A percentile compares a stretch with the other conserved stretches of the same genome.
phyloP scores from a whole-genome alignment of 192 early-diverging fungal genomes.

The Umbelopsis isabellina region DNA sequence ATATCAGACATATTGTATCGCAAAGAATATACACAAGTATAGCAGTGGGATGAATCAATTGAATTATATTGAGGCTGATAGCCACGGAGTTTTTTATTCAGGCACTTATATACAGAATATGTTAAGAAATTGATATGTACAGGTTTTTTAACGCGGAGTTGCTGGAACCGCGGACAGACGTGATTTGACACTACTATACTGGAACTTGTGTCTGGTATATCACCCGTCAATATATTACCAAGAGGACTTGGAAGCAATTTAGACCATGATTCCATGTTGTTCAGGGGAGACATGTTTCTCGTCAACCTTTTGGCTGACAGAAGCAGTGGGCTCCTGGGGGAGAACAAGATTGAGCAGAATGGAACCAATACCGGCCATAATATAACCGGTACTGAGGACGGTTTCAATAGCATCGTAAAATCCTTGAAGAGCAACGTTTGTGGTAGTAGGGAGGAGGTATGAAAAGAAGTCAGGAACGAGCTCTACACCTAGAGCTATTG shows the following conservation, averaged over 20 bases:
- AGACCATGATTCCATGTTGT: slow-evolving; percentile 11
- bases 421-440: slow-evolving; percentile 36
- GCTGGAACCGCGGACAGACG: slow-evolving; percentile 22
- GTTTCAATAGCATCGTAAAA: slow-evolving; percentile 47
- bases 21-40: too few species aligned
- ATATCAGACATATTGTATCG: too few species aligned
- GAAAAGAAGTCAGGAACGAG: slow-evolving; percentile 42
- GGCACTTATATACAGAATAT: slow-evolving; percentile 14
- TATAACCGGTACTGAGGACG: slow-evolving; percentile 46
- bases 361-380: slow-evolving; percentile 45
- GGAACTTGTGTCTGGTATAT: slow-evolving; percentile 17
- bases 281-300: not conserved
- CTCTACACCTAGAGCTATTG: slow-evolving; percentile 51
- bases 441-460: slow-evolving; percentile 26
- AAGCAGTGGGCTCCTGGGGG: slow-evolving; percentile 29
- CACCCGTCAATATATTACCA: slow-evolving; percentile 7
- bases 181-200: slow-evolving; percentile 22
- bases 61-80: too few species aligned
- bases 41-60: too few species aligned
- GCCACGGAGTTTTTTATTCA: too few species aligned
- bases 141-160: slow-evolving; percentile 22
- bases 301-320: not conserved
- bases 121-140: slow-evolving; percentile 7
- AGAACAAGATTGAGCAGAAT: slow-evolving; percentile 47
- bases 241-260: not conserved